These are phyloP conservation scores for Sarocladiaceae sp. DNA, from an alignment of 2,329 filamentous ascomycete species.

Conservation along the genomic window DNA sequence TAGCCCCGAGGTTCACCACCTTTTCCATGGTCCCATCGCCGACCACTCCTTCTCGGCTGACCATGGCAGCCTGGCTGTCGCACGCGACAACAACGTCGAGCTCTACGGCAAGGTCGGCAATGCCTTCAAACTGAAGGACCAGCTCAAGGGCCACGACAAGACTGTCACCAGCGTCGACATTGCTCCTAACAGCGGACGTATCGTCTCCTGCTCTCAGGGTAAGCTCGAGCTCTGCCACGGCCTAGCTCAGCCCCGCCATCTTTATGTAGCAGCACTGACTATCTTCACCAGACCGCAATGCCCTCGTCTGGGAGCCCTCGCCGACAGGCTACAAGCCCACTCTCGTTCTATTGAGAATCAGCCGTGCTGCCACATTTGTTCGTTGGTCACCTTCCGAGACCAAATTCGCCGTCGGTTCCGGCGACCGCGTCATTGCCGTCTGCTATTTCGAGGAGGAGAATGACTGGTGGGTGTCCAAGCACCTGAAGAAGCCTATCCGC, in stretches of 20 bases:
- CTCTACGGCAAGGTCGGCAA: slow-evolving; percentile 71
- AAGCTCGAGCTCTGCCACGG: slow-evolving; percentile 16
- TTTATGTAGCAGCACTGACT: slow-evolving; percentile 9
- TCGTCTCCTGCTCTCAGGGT: slow-evolving; percentile 97
- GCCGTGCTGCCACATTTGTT: slow-evolving; percentile 91
- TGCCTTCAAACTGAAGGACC: slow-evolving; percentile 78
- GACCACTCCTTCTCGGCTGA: slow-evolving; percentile 98
- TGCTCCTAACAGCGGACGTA: slow-evolving; percentile 81
- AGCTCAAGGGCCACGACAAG: slow-evolving; percentile 95
- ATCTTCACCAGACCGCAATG: slow-evolving; percentile 71
- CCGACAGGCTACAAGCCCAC: slow-evolving; percentile 92
- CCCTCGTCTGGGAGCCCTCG: slow-evolving; percentile 96
- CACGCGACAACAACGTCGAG: slow-evolving; percentile 84
- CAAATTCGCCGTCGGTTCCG: slow-evolving; percentile 96
- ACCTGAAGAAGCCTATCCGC: slow-evolving; percentile 97
- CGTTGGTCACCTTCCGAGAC: slow-evolving; percentile 95
- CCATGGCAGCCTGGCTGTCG: slow-evolving; percentile 79
- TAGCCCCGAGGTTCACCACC: slow-evolving; percentile 84
- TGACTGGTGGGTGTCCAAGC: slow-evolving; percentile 99
- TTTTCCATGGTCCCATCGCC: slow-evolving; percentile 93
- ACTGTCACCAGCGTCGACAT: slow-evolving; percentile 95
- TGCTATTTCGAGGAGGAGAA: slow-evolving; percentile 99
- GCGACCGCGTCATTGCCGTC: slow-evolving; percentile 88
- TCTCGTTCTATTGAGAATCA: slow-evolving; percentile 92
- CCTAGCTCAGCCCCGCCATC: not conserved